Evolutionary conservation across 441 rosid species (phyloP), one percentile per base, ranked within the genome.

Genomic region (Erodium texanum): DNA sequence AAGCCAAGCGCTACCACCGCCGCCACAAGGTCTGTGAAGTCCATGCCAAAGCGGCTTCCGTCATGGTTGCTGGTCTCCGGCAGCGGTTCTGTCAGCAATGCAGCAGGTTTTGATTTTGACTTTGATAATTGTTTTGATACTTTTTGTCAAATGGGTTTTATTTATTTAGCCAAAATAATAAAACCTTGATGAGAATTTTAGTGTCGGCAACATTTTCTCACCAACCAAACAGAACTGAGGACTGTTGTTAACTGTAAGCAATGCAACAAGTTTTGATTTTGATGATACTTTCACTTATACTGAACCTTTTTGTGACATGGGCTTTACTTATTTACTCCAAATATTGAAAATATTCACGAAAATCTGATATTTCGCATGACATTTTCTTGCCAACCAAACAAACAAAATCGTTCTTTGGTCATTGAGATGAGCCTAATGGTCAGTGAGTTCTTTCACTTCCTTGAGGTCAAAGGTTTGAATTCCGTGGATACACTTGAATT

Each of bases 21-120:
- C 80, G 93, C 67, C 93, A 87, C 73, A 85, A 66, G 83, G 93
- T 87, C 66, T 87, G 93, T 48, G 90, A 84, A 75, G 64, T 76
- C 78, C 93, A 87, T 74, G 79, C 88, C 32, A 87, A 87, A 82
- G 86, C 87, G 12, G 71, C 83, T 2, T 52, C 72, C 65, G 87
- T 81, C 56, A 66, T 70, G 41, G 83, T 87, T 66, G 76, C 80
- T 20, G 88, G 86, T 0, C 78, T 77, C 72, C 76, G 80, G 78
- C 88, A 87, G 75, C 79, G 90, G 67, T 85, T 85, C 69, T 85
- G 93, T 69, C 90, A 85, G 72, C 93, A 85, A 79, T 87, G 90
- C 82, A 87, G 93, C 88, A 85, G 90, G 90, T 78, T 58, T 32
- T 64, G 24, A 19, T 18, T 61, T 66, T 48, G 41, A 24, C 34